Conservation (phyloP, 1,284 basidiomycete genomes). For the Peniophora sp. region DNA sequence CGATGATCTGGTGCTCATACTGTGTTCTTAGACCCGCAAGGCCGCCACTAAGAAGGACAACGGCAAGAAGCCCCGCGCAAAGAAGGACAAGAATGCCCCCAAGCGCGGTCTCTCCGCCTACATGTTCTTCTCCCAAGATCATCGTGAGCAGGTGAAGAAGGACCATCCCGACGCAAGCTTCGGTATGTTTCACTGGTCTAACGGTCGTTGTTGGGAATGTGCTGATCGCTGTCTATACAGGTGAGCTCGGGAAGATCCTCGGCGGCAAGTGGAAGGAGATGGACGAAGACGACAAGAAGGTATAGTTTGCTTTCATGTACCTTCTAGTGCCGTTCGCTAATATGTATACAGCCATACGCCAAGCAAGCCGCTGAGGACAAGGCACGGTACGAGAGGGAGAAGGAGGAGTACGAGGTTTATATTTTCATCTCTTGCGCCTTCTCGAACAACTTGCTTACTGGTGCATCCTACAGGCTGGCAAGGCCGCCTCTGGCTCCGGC, state of each 20-base stretch:
- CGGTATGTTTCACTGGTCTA: conserved; percentile 41
- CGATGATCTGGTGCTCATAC: not conserved
- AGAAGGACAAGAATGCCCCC: conserved; percentile 80
- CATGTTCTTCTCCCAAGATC: conserved; percentile 98
- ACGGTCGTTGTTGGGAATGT: conserved; percentile 8
- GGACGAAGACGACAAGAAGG: conserved; percentile 67
- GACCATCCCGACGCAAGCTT: conserved; percentile 95
- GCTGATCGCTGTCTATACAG: conserved; percentile 20
- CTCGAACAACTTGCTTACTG: conserved; percentile 1
- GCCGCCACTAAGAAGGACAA: conserved; percentile 59
- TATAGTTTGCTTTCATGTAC: conserved; percentile 18
- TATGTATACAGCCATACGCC: conserved; percentile 71
- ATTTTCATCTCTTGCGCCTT: conserved; percentile 2
- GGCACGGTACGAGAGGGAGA: conserved; percentile 75
- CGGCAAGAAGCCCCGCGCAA: conserved; percentile 38
- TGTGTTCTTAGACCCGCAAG: conserved; percentile 46
- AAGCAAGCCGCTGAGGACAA: conserved; percentile 87
- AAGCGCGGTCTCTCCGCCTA: conserved; percentile 92
- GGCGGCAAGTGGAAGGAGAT: conserved; percentile 71
- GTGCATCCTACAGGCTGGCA: conserved; percentile 12
- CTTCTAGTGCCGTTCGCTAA: conserved; percentile 1
- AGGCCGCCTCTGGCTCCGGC: conserved; percentile 50
- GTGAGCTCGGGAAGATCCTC: conserved; percentile 64
- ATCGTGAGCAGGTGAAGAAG: conserved; percentile 89
- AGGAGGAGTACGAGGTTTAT: conserved; percentile 66